phyloP scores from a whole-genome alignment of 2,329 filamentous ascomycete species.

The Claviceps spartinae region DNA sequence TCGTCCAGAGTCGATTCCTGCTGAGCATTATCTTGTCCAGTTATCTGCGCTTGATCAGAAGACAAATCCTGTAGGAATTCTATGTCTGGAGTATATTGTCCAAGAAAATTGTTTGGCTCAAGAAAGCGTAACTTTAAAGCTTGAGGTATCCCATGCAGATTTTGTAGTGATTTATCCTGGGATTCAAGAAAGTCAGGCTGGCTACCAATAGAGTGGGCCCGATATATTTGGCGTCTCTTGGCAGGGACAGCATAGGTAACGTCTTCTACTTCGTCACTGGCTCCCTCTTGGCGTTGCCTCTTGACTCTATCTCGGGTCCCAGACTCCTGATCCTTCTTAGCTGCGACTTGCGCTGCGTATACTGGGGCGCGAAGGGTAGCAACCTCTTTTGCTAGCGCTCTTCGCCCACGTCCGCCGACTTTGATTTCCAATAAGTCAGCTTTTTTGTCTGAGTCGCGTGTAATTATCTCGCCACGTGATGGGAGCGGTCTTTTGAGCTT shows the following conservation, averaged over 20 bases:
- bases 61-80: not conserved
- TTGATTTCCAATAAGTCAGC: constrained; percentile 8
- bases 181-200: not conserved
- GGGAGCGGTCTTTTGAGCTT: constrained; percentile 31
- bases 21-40: not conserved
- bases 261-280: not conserved
- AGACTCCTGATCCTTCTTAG: constrained; percentile 17
- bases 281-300: constrained; percentile 4
- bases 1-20: not conserved
- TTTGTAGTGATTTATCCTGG: not conserved
- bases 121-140: constrained; percentile 2
- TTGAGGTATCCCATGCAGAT: not conserved
- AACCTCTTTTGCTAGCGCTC: constrained; percentile 27
- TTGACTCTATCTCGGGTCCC: constrained; percentile 10
- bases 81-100: constrained; percentile 1
- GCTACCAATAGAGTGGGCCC: not conserved
- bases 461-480: not conserved
- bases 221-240: not conserved
- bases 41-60: not conserved
- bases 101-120: constrained; percentile 5
- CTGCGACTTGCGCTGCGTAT: constrained; percentile 27
- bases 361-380: constrained; percentile 37
- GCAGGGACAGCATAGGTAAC: not conserved
- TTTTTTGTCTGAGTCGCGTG: not conserved
- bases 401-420: constrained; percentile 18